Percentiles rank a stretch among this genome's conserved stretches.
Conservation (phyloP, 2,329 filamentous ascomycete species). For the Pestalotiopsis fici region DNA sequence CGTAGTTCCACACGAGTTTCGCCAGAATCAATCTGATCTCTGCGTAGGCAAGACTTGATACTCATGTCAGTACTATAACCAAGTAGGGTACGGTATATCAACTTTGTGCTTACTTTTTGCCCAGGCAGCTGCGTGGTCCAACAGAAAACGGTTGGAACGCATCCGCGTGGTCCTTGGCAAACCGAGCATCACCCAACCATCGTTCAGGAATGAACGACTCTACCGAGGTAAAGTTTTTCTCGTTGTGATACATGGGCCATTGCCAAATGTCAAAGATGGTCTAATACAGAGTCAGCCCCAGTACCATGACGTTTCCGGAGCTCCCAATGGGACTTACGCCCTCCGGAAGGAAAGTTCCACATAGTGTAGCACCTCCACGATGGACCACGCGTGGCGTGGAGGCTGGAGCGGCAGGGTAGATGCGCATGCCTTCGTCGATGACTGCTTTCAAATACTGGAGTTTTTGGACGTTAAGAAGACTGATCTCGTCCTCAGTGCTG, state of each 20-base stretch:
- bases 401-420: not conserved
- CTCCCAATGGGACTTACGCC: not conserved
- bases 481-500: not conserved
- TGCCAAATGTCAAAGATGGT: not conserved
- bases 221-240: not conserved
- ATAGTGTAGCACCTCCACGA: not conserved
- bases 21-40: not conserved
- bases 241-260: not conserved
- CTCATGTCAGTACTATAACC: not conserved
- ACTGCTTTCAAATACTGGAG: not conserved
- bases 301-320: too few species aligned
- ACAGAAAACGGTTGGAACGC: slow-evolving; percentile 14
- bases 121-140: slow-evolving; percentile 9
- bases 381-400: not conserved
- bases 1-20: not conserved
- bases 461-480: not conserved
- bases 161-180: slow-evolving; percentile 2
- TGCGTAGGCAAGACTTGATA: not conserved
- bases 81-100: not conserved
- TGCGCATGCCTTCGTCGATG: not conserved
- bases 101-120: not conserved
- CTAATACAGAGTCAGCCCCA: too few species aligned
- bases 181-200: not conserved
- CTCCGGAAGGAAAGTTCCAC: not conserved
- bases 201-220: not conserved